Conservation (phyloP, 345 rosid genomes). For the Hibiscus syriacus region DNA sequence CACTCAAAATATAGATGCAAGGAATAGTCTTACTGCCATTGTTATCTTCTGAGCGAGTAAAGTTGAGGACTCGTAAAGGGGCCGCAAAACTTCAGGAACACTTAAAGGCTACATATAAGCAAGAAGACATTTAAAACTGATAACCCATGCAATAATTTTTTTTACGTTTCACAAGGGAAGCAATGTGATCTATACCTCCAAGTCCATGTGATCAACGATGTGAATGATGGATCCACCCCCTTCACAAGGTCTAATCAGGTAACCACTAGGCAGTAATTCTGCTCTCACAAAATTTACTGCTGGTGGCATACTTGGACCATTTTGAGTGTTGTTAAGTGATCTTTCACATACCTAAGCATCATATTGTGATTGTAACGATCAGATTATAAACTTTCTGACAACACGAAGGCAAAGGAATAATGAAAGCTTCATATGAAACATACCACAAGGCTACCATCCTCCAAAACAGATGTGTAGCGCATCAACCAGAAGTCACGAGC, state of each 20-base stretch:
- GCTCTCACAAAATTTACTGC: slow-evolving; percentile 91
- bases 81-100: slow-evolving; percentile 95
- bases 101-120: slow-evolving; percentile 69
- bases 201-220: slow-evolving; percentile 87
- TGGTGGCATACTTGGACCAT: slow-evolving; percentile 93
- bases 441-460: slow-evolving; percentile 99
- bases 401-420: neutral
- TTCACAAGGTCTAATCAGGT: slow-evolving; percentile 93
- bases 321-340: slow-evolving; percentile 83
- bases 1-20: neutral
- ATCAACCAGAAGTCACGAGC: slow-evolving; percentile 99
- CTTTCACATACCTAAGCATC: slow-evolving; percentile 69
- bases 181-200: slow-evolving; percentile 53
- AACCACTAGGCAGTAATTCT: slow-evolving; percentile 89
- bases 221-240: slow-evolving; percentile 99
- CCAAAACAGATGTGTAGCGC: slow-evolving; percentile 88
- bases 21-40: slow-evolving; percentile 61
- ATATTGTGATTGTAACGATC: neutral
- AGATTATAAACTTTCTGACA: neutral
- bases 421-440: neutral
- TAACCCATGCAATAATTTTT: neutral
- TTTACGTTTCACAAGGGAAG: slow-evolving; percentile 10
- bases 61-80: slow-evolving; percentile 95
- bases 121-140: neutral
- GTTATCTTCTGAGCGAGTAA: slow-evolving; percentile 93